Base-by-base conservation (phyloP, 1,284 basidiomycete species). In the Heimioporus retisporus region DNA sequence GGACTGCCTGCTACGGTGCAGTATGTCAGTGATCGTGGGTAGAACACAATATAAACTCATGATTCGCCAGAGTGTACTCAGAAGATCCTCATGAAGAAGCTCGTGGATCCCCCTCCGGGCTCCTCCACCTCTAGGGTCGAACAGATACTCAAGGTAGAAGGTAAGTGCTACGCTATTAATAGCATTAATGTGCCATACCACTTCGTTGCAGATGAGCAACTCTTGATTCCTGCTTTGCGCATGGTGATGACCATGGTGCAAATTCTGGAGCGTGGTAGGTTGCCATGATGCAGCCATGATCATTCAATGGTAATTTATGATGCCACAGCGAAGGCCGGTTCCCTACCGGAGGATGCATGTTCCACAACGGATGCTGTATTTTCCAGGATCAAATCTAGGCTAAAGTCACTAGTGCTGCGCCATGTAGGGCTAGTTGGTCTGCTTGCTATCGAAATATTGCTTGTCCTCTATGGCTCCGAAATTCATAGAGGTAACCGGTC, bases 371-470 rank as follows among this genome's bases (percentile, higher is more conserved):
- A n/a, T n/a, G n/a, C n/a, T n/a, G n/a, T n/a, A n/a, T n/a, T n/a
- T n/a, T n/a, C n/a, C n/a, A n/a, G n/a, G n/a, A n/a, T n/a, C n/a
- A n/a, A n/a, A n/a, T n/a, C n/a, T n/a, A n/a, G n/a, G n/a, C n/a
- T n/a, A n/a, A n/a, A n/a, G n/a, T n/a, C n/a, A n/a, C n/a, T n/a
- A n/a, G n/a, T n/a, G n/a, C n/a, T n/a, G n/a, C n/a, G n/a, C n/a
- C n/a, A 28, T 3, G 28, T 28, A 11, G 51, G 51, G 13, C 35
- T 28, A 5, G 5, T 64, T n/a, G 76, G 75, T 44, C 61, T 58
- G 19, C 65, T 77, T 6, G 73, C 76, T 21, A 64, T 70, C 14
- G 75, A 77, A 55, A 59, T 70, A 55, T 61, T 62, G 1, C 63
- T 77, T 23, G 44, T 55, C 1, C 31, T 77, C 1, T 72, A 65